Percentiles rank a stretch among this genome's conserved stretches.
Conservation (phyloP, 78 protist species). For the Diacronema lutheri region DNA sequence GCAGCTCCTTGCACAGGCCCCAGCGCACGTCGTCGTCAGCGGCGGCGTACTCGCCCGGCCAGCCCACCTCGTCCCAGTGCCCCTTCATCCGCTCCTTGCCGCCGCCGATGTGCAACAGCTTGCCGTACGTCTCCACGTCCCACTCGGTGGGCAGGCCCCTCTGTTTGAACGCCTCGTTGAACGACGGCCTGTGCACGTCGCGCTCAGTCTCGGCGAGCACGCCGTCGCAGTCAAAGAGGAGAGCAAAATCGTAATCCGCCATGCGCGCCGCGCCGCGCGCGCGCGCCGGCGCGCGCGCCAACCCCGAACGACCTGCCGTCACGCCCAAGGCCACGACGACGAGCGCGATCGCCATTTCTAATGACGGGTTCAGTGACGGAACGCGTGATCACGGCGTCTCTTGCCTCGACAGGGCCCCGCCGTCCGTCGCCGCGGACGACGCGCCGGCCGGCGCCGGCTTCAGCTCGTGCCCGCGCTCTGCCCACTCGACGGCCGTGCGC, state of each 20-base stretch:
- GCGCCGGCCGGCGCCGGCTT: too few relatives aligned
- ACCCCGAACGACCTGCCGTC: too few relatives aligned
- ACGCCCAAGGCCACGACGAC: too few relatives aligned
- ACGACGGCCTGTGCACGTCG: neutral
- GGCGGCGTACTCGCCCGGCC: neutral
- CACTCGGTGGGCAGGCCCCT: neutral
- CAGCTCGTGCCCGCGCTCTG: too few relatives aligned
- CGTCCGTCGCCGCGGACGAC: too few relatives aligned
- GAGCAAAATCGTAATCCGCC: neutral
- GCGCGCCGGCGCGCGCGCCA: too few relatives aligned
- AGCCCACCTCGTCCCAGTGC: neutral
- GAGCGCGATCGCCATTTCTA: too few relatives aligned
- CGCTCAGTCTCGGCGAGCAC: constrained; percentile 20
- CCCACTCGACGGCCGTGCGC: too few relatives aligned
- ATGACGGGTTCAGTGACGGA: too few relatives aligned
- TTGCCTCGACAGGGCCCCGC: too few relatives aligned
- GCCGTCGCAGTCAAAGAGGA: constrained; percentile 7
- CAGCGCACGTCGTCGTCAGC: neutral
- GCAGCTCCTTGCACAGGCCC: neutral
- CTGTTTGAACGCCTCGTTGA: neutral
- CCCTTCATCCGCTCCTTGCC: constrained; percentile 11
- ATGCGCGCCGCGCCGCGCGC: too few relatives aligned
- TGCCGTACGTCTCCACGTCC: constrained; percentile 3
- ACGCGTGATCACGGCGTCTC: too few relatives aligned
- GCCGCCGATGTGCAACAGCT: neutral